phyloP scores from a whole-genome alignment of 371 early-diverging fungal species.

The Mucor mucedo region DNA sequence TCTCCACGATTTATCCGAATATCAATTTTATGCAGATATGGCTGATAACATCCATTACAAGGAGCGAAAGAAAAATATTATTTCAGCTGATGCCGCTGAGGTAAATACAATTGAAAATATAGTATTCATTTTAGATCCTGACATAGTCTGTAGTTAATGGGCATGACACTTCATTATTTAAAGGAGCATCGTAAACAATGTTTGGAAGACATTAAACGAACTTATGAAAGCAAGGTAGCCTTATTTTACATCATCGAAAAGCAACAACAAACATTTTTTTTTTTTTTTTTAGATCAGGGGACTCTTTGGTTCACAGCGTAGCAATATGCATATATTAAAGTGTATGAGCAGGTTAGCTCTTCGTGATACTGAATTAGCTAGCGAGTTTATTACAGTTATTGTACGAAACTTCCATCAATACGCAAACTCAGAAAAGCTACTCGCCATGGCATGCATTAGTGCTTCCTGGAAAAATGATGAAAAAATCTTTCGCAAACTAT shows the following conservation, averaged over 20 bases:
- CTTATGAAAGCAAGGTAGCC: not conserved
- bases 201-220: not conserved
- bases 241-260: not conserved
- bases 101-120: conserved; percentile 24
- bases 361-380: conserved; percentile 43
- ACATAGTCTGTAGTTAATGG: conserved; percentile 37
- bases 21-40: conserved; percentile 45
- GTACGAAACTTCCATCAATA: conserved; percentile 44
- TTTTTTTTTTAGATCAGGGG: not conserved
- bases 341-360: conserved; percentile 52
- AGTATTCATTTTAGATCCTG: not conserved
- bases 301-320: not conserved
- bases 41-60: conserved; percentile 45
- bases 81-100: conserved; percentile 61
- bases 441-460: conserved; percentile 61
- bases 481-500: conserved; percentile 56
- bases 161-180: conserved; percentile 44
- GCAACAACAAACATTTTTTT: not conserved
- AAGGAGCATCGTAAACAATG: conserved; percentile 14
- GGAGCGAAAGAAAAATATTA: conserved; percentile 25
- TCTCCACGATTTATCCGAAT: conserved; percentile 49
- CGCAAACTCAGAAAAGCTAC: conserved; percentile 37
- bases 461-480: conserved; percentile 52
- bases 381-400: conserved; percentile 40
- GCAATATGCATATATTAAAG: conserved; percentile 19